Evolutionary conservation across 2,329 filamentous ascomycete genomes (phyloP).

Genomic region (Zymoseptoria crescenta): DNA sequence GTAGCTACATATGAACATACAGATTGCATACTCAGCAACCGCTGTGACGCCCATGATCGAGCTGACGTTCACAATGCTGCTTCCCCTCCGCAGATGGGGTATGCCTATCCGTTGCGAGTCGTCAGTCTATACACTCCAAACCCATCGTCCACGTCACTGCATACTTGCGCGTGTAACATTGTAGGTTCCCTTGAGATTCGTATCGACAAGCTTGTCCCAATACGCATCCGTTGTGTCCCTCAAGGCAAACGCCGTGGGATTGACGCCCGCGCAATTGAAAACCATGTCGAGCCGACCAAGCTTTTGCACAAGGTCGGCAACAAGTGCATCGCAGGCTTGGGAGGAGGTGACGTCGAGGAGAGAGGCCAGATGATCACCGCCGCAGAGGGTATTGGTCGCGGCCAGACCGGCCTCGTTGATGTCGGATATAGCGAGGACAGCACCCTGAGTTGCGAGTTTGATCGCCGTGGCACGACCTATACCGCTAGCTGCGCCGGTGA

Average conservation of each 20-base stretch:
- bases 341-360: conserved; percentile 27
- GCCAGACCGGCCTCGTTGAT: conserved; percentile 28
- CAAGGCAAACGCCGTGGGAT: conserved; percentile 28
- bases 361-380: conserved; percentile 5
- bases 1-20: not conserved
- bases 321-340: conserved; percentile 18
- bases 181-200: conserved; percentile 37
- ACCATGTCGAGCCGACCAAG: conserved; percentile 32
- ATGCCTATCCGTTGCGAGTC: not conserved
- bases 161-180: conserved; percentile 35
- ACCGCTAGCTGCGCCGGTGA: conserved; percentile 30
- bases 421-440: conserved; percentile 36
- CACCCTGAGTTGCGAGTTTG: conserved; percentile 38
- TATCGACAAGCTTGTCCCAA: conserved; percentile 32
- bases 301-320: conserved; percentile 14
- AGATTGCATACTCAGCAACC: conserved; percentile 32
- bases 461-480: conserved; percentile 39
- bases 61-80: conserved; percentile 37
- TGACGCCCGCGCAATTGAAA: conserved; percentile 37
- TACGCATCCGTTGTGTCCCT: conserved; percentile 37
- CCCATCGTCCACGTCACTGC: conserved; percentile 10
- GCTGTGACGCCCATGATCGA: conserved; percentile 33
- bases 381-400: conserved; percentile 20
- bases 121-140: not conserved
- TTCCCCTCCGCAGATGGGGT: not conserved